Base-by-base conservation (phyloP, 768 basidiomycete genomes). In the Naganishia vishniacii region DNA sequence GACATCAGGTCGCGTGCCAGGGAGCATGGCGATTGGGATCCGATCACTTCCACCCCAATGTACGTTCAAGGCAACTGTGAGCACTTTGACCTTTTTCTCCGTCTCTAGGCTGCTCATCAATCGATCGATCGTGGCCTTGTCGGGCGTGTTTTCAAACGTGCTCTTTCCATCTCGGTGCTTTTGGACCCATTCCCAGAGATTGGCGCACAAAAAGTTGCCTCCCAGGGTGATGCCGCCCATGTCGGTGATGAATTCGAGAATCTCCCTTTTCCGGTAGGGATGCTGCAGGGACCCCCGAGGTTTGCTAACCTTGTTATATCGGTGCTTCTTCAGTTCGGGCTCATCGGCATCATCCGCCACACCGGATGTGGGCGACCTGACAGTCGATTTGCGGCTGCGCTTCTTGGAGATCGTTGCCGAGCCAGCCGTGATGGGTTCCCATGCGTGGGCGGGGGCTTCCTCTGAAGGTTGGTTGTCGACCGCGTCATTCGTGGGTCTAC, bases 1-100 rank as follows among this genome's bases (percentile, higher is more conserved):
- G 45, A 78, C 79, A 4, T 80, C 82, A 65, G 84, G 81, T 0
- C 81, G 76, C 13, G 83, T 75, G 31, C 83, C 81, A 1, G 87
- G 83, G 13, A 89, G 80, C 75, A 89, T 86, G 9, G 84, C 80
- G n/a, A 56, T 15, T 1, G 53, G 23, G 31, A 56, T 40, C 18
- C 20, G 31, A 26, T 56, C 53, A 16, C 20, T 40, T 23, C 53
- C 53, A 7, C 53, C 53, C 53, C 53, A 56, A 13, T 56, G 32
- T n/a, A 56, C 53, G 20, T 41, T 37, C 23, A 56, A 6, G 13
- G 53, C 53, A 26, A 56, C 53, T 3, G 26, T 4, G 20, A 34
- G 37, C 53, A n/a, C 18, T 34, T 56, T 56, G 32, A 56, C 23
- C 34, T 56, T 18, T 2, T 26, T 16, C 28, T 37, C 53, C 23